Conservation (phyloP, 2,329 filamentous ascomycete species). For the Aspergillus vadensis region DNA sequence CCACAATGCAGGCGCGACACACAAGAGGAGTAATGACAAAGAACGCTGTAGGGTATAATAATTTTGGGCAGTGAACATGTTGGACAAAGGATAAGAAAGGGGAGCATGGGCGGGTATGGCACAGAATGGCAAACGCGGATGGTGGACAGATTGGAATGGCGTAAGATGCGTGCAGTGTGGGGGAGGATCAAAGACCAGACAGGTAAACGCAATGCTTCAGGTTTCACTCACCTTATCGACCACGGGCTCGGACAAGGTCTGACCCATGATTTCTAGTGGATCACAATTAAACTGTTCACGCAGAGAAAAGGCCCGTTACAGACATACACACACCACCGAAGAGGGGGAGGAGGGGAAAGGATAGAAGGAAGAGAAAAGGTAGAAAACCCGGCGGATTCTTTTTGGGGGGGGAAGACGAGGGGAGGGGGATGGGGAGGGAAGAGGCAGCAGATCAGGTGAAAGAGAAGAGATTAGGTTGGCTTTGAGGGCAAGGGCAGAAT, state of each 20-base stretch:
- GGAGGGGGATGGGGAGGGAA: constrained; percentile 29
- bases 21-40: not conserved
- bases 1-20: constrained; percentile 10
- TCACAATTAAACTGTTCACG: constrained; percentile 23
- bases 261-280: constrained; percentile 72
- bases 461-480: constrained; percentile 19
- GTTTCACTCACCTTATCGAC: constrained; percentile 84
- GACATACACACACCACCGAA: constrained; percentile 14
- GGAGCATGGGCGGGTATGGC: constrained; percentile 4
- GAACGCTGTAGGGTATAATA: not conserved
- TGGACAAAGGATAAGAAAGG: not conserved
- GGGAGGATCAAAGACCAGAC: constrained; percentile 28
- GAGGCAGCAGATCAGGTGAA: constrained; percentile 16
- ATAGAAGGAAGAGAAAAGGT: not conserved
- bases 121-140: constrained; percentile 7
- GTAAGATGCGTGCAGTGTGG: constrained; percentile 29
- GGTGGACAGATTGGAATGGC: constrained; percentile 20
- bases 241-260: constrained; percentile 98
- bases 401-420: constrained; percentile 8
- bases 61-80: not conserved
- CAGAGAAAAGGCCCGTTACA: constrained; percentile 15
- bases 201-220: constrained; percentile 23
- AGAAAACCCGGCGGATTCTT: constrained; percentile 3
- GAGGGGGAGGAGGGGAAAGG: constrained; percentile 10
- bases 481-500: constrained; percentile 25